Base-by-base conservation (phyloP, 805 yeast species). In the Vanderwaltozyma tropicalis region DNA sequence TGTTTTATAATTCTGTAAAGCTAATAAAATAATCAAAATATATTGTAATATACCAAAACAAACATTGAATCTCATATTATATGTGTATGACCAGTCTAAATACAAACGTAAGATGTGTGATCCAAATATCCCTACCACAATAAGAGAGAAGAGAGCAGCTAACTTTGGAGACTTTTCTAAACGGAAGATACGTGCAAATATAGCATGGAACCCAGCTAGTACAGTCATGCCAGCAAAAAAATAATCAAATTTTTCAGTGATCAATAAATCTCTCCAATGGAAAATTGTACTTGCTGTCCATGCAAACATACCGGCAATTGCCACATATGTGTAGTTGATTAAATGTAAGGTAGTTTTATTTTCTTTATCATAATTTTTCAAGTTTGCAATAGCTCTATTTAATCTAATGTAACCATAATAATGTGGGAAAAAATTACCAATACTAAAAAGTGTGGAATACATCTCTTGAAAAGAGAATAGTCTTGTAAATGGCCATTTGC, bases 401-500 rank as follows among this genome's bases (percentile, higher is more conserved):
- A 71, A 45, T 44, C 62, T 58, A 28, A 46, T 48, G 39, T 63
- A 64, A 6, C 75, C 77, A 35, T 59, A 46, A 49, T 59, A 73
- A 53, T 85, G 89, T 2, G 89, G 84, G 12, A 76, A 40, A 42
- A 78, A 72, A 50, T 82, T 82, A 17, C 74, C 68, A 5, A 82
- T 49, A n/a, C 95, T 82, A 57, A 92, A 89, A 1, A 86, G 16
- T 1, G 82, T 77, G 12, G 94, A 80, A 18, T 79, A 83, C 0
- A 86, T 63, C 55, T 92, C 98, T 58, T 92, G 98, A 11, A 81
- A 64, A 0, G 94, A 94, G n/a, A 70, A 60, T 0, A 82, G 53
- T 35, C 98, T 68, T 14, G 66, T 44, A 52, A 92, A 92, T 2
- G 97, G 97, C 98, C 98, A 92, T 63, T 92, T 92, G 0, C 98